Percentiles rank a stretch among this genome's conserved stretches.
Evolutionary conservation across 108 stramenopile genomes (phyloP).

Genomic region (Mediolabrus comicus): DNA sequence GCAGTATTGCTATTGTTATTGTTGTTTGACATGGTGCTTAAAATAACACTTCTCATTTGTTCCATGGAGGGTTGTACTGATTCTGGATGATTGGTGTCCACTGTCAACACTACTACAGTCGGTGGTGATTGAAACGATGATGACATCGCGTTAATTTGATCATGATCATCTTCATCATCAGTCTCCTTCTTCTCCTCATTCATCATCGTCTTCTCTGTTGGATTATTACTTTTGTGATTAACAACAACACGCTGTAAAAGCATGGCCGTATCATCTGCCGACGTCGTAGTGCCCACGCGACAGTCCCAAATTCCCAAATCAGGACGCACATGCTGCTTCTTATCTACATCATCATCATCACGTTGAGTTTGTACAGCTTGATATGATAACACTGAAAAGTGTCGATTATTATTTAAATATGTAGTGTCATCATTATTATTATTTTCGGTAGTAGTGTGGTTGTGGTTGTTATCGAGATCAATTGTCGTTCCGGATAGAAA

Average conservation of each 20-base stretch:
- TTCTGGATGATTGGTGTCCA: constrained; percentile 12
- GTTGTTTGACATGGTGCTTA: constrained; percentile 1
- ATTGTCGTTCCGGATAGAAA: constrained; percentile 12
- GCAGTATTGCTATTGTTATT: not conserved
- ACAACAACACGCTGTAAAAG: constrained; percentile 18
- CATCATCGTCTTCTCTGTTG: constrained; percentile 5
- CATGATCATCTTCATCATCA: not conserved
- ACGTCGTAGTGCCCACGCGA: constrained; percentile 12
- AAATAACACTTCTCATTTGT: constrained; percentile 23
- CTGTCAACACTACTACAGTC: constrained; percentile 14
- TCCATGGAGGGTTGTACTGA: constrained; percentile 22
- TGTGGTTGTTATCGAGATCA: not conserved
- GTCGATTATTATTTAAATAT: not conserved
- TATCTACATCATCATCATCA: constrained; percentile 6
- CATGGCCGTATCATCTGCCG: not conserved
- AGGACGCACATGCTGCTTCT: constrained; percentile 31
- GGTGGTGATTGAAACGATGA: constrained; percentile 7
- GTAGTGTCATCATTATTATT: not conserved
- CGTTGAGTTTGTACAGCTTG: constrained; percentile 66
- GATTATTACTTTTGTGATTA: not conserved
- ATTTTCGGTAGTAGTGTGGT: no score
- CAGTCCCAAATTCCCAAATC: constrained; percentile 77
- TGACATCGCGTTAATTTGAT: not conserved
- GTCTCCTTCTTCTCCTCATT: constrained; percentile 8
- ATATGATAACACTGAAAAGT: constrained; percentile 45